A percentile compares a stretch with the other conserved stretches of the same genome.
Evolutionary conservation across 2,329 filamentous ascomycete species (phyloP).

Genomic region (Sclerotinia spermophila): DNA sequence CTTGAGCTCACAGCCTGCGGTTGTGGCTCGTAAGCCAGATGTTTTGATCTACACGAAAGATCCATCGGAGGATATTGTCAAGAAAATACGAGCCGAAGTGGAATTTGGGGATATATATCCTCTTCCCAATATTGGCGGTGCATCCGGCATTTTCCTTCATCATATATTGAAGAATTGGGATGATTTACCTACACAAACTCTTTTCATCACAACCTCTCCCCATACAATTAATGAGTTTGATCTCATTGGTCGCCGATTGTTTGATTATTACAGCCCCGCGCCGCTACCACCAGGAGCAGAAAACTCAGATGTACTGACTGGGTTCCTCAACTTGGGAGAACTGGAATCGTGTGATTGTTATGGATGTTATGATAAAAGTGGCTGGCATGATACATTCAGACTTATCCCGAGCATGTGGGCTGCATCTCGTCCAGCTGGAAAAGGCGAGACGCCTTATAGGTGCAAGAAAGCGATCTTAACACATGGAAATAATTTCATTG

Average conservation of each 20-base stretch:
- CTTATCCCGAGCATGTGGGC: slow-evolving; percentile 40
- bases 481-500: slow-evolving; percentile 48
- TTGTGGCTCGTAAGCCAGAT: slow-evolving; percentile 22
- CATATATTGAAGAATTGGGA: slow-evolving; percentile 46
- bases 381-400: slow-evolving; percentile 41
- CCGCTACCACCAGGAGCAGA: slow-evolving; percentile 38
- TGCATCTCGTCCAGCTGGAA: slow-evolving; percentile 32
- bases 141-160: slow-evolving; percentile 45
- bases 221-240: slow-evolving; percentile 13
- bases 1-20: slow-evolving; percentile 21
- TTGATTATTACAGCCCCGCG: slow-evolving; percentile 33
- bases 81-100: slow-evolving; percentile 16
- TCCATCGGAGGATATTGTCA: slow-evolving; percentile 4
- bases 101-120: neutral
- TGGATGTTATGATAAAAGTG: slow-evolving; percentile 41
- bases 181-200: slow-evolving; percentile 43
- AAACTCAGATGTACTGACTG: slow-evolving; percentile 39
- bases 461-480: slow-evolving; percentile 41
- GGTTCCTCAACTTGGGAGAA: slow-evolving; percentile 45
- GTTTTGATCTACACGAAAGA: slow-evolving; percentile 34
- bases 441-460: slow-evolving; percentile 13
- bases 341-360: slow-evolving; percentile 40
- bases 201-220: slow-evolving; percentile 40
- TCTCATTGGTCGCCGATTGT: slow-evolving; percentile 20
- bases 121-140: slow-evolving; percentile 43